A percentile compares a stretch with the other conserved stretches of the same genome.
These are phyloP conservation scores for Amesomyces nigricolor DNA, from an alignment of 2,329 filamentous ascomycete species.

Conservation along the genomic window DNA sequence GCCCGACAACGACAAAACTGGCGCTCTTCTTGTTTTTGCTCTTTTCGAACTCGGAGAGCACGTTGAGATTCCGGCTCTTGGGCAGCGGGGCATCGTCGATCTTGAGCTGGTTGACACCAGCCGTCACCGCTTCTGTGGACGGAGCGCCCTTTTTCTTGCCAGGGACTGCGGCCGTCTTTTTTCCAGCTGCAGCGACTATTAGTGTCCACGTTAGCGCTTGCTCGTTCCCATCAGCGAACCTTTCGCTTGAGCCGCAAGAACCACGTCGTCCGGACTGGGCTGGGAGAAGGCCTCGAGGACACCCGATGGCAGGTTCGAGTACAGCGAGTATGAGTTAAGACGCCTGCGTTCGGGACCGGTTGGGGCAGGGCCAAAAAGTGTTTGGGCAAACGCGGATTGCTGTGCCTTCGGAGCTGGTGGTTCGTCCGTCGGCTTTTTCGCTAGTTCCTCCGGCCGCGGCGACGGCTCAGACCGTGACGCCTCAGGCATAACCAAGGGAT, in stretches of 20 bases:
- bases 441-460: background rate
- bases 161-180: slow-evolving; percentile 36
- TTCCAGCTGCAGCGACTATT: slow-evolving; percentile 47
- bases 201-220: slow-evolving; percentile 47
- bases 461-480: slow-evolving; percentile 5
- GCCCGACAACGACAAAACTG: slow-evolving; percentile 91
- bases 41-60: slow-evolving; percentile 73
- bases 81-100: slow-evolving; percentile 49
- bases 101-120: slow-evolving; percentile 37
- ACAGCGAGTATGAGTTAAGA: slow-evolving; percentile 38
- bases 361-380: slow-evolving; percentile 42
- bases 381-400: slow-evolving; percentile 54
- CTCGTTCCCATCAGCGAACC: slow-evolving; percentile 60
- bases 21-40: slow-evolving; percentile 70
- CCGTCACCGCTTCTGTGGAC: slow-evolving; percentile 32
- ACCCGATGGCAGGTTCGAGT: slow-evolving; percentile 44
- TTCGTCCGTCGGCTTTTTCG: slow-evolving; percentile 28
- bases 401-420: slow-evolving; percentile 22
- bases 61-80: slow-evolving; percentile 76
- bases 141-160: slow-evolving; percentile 37
- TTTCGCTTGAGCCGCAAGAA: slow-evolving; percentile 83
- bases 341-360: slow-evolving; percentile 21
- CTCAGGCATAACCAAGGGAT: slow-evolving; percentile 14
- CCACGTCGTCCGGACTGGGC: slow-evolving; percentile 87
- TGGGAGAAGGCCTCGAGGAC: slow-evolving; percentile 64